A percentile compares a stretch with the other conserved stretches of the same genome.
phyloP scores from a whole-genome alignment of 208 protist genomes.

The Leptomonas pyrrhocoris region DNA sequence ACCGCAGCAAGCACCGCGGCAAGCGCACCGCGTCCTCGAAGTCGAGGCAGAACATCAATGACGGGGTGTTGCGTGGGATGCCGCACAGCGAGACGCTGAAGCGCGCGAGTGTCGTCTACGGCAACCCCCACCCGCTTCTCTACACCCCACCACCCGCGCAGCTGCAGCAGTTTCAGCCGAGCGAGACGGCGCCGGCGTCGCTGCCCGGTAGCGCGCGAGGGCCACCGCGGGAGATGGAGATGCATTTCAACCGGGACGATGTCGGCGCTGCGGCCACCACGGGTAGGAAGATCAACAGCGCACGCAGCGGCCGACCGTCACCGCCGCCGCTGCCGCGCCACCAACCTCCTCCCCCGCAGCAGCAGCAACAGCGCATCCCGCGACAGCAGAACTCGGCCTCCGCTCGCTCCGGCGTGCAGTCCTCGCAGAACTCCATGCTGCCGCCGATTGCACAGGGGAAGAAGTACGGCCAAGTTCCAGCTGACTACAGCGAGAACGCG shows the following conservation, averaged over 20 bases:
- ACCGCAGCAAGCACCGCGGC: constrained; percentile 10
- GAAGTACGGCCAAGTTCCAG: not conserved
- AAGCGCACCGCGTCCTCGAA: not conserved
- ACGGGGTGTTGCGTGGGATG: constrained; percentile 51
- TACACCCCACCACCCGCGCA: constrained; percentile 39
- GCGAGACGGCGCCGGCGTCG: constrained; percentile 10
- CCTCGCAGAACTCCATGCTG: not conserved
- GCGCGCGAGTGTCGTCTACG: constrained; percentile 68
- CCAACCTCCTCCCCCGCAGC: not conserved
- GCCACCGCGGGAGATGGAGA: not conserved
- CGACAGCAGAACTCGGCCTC: constrained; percentile 6
- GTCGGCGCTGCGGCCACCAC: not conserved
- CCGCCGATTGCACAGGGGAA: constrained; percentile 8
- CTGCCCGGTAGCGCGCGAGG: constrained; percentile 11
- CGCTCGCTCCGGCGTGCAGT: not conserved
- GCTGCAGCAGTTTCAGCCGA: not conserved
- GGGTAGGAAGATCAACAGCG: not conserved
- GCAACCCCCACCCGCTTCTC: constrained; percentile 80
- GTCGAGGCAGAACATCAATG: constrained; percentile 1
- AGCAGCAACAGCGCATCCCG: not conserved
- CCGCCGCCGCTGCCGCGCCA: not conserved
- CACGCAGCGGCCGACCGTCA: not conserved
- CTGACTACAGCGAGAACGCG: constrained; percentile 14
- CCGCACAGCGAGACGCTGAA: constrained; percentile 57
- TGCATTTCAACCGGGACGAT: not conserved